Percentiles rank a stretch among this genome's conserved stretches.
phyloP scores from a whole-genome alignment of 2,329 filamentous ascomycete species.

The Biscogniauxia marginata region DNA sequence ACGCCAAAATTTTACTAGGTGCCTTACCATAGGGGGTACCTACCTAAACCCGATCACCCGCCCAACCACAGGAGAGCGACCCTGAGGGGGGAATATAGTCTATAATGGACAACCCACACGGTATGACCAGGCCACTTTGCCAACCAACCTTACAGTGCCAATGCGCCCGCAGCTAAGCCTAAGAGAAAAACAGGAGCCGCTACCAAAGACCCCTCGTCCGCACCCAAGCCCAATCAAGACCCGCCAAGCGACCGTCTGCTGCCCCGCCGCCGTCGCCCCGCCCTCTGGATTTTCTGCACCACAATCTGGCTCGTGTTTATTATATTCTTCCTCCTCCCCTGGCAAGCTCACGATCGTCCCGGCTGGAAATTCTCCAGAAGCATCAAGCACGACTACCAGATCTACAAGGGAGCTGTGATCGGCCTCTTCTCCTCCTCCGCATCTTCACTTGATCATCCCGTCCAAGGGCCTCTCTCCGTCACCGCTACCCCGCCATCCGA shows the following conservation, averaged over 20 bases:
- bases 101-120: background rate
- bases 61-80: too few relatives aligned
- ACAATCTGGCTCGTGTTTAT: constrained; percentile 29
- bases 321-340: constrained; percentile 30
- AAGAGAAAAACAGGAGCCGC: too few relatives aligned
- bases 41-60: too few relatives aligned
- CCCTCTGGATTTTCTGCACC: constrained; percentile 33
- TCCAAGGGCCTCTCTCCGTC: constrained; percentile 7
- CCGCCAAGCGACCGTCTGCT: constrained; percentile 6
- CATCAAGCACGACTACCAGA: constrained; percentile 25
- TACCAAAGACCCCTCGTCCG: constrained; percentile 14
- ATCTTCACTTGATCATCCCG: constrained; percentile 11
- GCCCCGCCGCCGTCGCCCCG: constrained; percentile 33
- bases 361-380: constrained; percentile 27
- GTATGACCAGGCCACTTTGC: background rate
- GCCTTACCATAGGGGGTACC: too few relatives aligned
- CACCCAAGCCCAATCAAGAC: constrained; percentile 17
- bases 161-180: constrained; percentile 5
- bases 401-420: constrained; percentile 23
- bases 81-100: too few relatives aligned
- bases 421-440: constrained; percentile 16
- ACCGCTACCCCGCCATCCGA: constrained; percentile 13
- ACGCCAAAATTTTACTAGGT: too few relatives aligned
- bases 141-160: background rate
- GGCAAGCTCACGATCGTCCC: constrained; percentile 29